Evolutionary conservation across 805 yeast genomes (phyloP).

Genomic region (Candida ipomoeae): DNA sequence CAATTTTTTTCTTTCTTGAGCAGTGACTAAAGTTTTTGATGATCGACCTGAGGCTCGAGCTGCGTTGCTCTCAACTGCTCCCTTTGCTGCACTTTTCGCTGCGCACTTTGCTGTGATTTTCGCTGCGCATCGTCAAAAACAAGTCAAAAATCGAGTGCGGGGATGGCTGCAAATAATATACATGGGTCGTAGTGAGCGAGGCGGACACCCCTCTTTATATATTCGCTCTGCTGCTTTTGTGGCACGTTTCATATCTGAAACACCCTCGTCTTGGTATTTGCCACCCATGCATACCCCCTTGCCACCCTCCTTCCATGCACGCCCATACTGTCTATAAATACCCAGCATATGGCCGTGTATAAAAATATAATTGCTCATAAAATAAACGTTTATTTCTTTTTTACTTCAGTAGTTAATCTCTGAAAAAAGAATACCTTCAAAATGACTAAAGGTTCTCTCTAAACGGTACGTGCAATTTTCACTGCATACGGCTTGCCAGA

Average conservation of each 20-base stretch:
- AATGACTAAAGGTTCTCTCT: too few species aligned
- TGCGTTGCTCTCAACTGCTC: too few species aligned
- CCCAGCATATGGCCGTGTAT: not conserved
- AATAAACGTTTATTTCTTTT: too few species aligned
- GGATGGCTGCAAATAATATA: not conserved
- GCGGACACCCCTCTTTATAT: not conserved
- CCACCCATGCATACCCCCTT: not conserved
- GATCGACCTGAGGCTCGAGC: not conserved
- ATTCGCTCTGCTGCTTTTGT: not conserved
- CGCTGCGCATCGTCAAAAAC: not conserved
- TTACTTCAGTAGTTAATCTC: too few species aligned
- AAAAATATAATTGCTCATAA: too few species aligned
- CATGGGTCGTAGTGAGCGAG: not conserved
- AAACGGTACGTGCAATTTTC: too few species aligned
- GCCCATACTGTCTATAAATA: not conserved
- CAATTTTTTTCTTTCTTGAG: too few species aligned
- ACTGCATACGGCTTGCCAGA: too few species aligned
- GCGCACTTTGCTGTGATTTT: not conserved
- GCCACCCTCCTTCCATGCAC: not conserved
- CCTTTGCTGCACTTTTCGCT: not conserved
- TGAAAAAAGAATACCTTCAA: too few species aligned
- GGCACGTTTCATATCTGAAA: not conserved
- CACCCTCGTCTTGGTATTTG: not conserved
- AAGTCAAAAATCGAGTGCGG: not conserved
- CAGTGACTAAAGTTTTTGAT: not conserved